phyloP scores from a whole-genome alignment of 345 rosid species.

The Capsella bursapastoris region DNA sequence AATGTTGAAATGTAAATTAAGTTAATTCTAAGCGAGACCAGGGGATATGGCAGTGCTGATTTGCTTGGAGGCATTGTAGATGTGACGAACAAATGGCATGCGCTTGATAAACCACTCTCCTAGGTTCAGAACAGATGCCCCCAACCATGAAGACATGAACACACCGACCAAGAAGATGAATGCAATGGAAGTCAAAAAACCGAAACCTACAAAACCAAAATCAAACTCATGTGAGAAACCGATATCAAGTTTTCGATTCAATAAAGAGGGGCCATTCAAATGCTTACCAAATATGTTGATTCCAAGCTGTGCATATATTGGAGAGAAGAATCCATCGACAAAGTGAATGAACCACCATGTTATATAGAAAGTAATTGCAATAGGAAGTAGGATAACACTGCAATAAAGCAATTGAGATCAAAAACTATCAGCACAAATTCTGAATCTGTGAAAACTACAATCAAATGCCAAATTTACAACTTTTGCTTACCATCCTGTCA shows the following conservation, averaged over 20 bases:
- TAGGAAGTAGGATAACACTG: slow-evolving; percentile 97
- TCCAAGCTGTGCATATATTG: slow-evolving; percentile 94
- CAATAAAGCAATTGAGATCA: slow-evolving; percentile 45
- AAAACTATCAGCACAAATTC: slow-evolving; percentile 12
- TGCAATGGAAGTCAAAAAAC: slow-evolving; percentile 90
- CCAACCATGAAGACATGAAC: slow-evolving; percentile 99
- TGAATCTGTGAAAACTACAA: slow-evolving; percentile 11
- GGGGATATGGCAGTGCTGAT: slow-evolving; percentile 99
- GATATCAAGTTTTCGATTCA: not conserved
- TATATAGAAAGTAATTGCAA: slow-evolving; percentile 90
- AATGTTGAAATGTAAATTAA: slow-evolving; percentile 8
- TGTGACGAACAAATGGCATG: slow-evolving; percentile 99
- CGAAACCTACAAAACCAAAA: slow-evolving; percentile 65
- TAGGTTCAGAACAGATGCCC: slow-evolving; percentile 88
- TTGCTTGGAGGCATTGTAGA: slow-evolving; percentile 98
- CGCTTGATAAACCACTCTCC: slow-evolving; percentile 99
- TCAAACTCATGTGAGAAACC: slow-evolving; percentile 12
- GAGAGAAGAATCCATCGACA: slow-evolving; percentile 99
- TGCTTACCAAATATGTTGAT: slow-evolving; percentile 87
- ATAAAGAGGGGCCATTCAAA: slow-evolving; percentile 26
- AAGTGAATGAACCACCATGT: slow-evolving; percentile 99
- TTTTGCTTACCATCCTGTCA: slow-evolving; percentile 87
- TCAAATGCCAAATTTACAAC: not conserved
- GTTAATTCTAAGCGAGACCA: slow-evolving; percentile 49
- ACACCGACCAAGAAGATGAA: slow-evolving; percentile 98